A percentile compares a stretch with the other conserved stretches of the same genome.
These are phyloP conservation scores for Daldinia childiae DNA, from an alignment of 495 filamentous ascomycete species.

Conservation along the genomic window DNA sequence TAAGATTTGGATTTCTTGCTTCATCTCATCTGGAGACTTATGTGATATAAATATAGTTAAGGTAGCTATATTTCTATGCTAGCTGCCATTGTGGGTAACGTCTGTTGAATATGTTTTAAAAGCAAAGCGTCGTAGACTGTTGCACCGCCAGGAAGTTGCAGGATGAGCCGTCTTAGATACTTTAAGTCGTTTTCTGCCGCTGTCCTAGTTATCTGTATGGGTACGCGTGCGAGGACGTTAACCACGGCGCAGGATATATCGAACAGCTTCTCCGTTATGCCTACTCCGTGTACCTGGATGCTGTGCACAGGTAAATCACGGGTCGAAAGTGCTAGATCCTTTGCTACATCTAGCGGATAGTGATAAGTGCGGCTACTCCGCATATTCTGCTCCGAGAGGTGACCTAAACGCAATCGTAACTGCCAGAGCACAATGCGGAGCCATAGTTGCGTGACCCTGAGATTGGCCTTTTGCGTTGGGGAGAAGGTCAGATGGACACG, in stretches of 20 bases:
- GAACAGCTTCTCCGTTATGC: slow-evolving; percentile 67
- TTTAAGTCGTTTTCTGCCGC: slow-evolving; percentile 31
- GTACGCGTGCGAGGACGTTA: slow-evolving; percentile 57
- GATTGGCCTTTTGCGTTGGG: slow-evolving; percentile 77
- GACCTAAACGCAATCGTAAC: slow-evolving; percentile 54
- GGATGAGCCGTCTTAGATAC: slow-evolving; percentile 39
- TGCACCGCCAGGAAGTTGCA: slow-evolving; percentile 34
- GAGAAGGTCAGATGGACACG: slow-evolving; percentile 60
- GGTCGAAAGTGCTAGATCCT: slow-evolving; percentile 64
- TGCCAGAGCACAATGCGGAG: slow-evolving; percentile 79
- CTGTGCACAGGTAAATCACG: slow-evolving; percentile 60
- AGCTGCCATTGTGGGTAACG: slow-evolving; percentile 28
- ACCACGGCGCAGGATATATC: slow-evolving; percentile 65
- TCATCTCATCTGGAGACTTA: neutral
- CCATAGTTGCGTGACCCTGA: slow-evolving; percentile 79
- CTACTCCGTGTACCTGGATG: slow-evolving; percentile 69
- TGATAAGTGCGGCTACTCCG: slow-evolving; percentile 52
- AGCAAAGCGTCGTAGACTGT: slow-evolving; percentile 41
- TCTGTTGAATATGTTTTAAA: slow-evolving; percentile 43
- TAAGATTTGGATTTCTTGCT: neutral
- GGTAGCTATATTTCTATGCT: slow-evolving; percentile 15
- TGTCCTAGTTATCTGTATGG: slow-evolving; percentile 31
- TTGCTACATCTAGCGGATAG: slow-evolving; percentile 66
- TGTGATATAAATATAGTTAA: neutral
- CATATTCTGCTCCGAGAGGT: slow-evolving; percentile 49